Percentiles rank a stretch among this genome's conserved stretches.
Evolutionary conservation across 345 rosid genomes (phyloP).

Genomic region (Eutrema yunnanense): DNA sequence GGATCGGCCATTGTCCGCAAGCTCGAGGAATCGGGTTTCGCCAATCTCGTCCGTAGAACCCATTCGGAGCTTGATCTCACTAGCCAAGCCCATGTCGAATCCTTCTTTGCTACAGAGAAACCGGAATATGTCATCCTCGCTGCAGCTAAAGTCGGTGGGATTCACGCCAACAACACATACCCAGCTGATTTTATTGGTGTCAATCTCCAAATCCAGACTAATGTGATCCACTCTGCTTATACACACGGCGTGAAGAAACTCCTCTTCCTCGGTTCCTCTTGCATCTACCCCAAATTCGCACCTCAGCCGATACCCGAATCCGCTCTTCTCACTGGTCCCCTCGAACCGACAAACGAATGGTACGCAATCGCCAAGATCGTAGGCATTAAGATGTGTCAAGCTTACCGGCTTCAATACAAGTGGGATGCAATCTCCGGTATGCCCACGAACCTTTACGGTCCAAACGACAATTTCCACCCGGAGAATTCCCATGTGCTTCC

Average conservation of each 20-base stretch:
- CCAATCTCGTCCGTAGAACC: slow-evolving; percentile 60
- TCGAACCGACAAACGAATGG: slow-evolving; percentile 98
- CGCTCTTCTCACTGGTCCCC: slow-evolving; percentile 70
- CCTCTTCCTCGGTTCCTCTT: slow-evolving; percentile 87
- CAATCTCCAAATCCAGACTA: slow-evolving; percentile 94
- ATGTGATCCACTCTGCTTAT: slow-evolving; percentile 75
- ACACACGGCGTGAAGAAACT: slow-evolving; percentile 63
- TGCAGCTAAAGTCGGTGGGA: slow-evolving; percentile 96
- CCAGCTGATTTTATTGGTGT: slow-evolving; percentile 92
- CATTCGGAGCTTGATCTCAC: slow-evolving; percentile 87
- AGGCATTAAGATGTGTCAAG: slow-evolving; percentile 96
- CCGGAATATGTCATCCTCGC: slow-evolving; percentile 73
- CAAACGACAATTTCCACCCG: slow-evolving; percentile 78
- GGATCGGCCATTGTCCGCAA: slow-evolving; percentile 88
- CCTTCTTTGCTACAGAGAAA: slow-evolving; percentile 60
- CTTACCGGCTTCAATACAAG: slow-evolving; percentile 64
- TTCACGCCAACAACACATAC: slow-evolving; percentile 92
- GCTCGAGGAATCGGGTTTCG: slow-evolving; percentile 51
- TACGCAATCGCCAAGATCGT: slow-evolving; percentile 87
- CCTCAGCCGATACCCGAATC: slow-evolving; percentile 87
- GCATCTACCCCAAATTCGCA: slow-evolving; percentile 90
- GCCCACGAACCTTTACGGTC: slow-evolving; percentile 97
- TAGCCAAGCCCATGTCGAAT: slow-evolving; percentile 67
- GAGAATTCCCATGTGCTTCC: slow-evolving; percentile 94
- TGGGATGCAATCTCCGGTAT: slow-evolving; percentile 88